Conservation (phyloP, 139 green algal species). For the Spirogloea muscicola region DNA sequence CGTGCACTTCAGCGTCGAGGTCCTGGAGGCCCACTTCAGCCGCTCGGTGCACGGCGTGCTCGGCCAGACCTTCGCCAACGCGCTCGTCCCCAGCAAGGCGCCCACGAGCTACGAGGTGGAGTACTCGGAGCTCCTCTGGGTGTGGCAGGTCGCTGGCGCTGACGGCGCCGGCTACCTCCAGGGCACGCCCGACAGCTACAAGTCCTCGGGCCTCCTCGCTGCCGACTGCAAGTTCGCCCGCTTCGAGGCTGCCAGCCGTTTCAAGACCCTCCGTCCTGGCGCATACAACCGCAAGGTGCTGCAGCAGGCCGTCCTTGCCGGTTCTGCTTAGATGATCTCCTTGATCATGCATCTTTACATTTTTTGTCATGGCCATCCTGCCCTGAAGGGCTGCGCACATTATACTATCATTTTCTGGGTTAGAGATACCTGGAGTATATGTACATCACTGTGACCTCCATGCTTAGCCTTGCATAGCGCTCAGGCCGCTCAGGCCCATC, state of each 20-base stretch:
- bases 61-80: conserved; percentile 27
- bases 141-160: conserved; percentile 27
- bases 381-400: too few relatives aligned
- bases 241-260: conserved; percentile 4
- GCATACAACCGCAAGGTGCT: too few relatives aligned
- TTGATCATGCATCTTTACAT: too few relatives aligned
- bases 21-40: conserved; percentile 32
- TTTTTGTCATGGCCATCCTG: too few relatives aligned
- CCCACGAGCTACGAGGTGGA: conserved; percentile 24
- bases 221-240: conserved; percentile 33
- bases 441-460: too few relatives aligned
- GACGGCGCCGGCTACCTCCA: conserved; percentile 34
- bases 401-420: too few relatives aligned
- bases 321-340: too few relatives aligned
- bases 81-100: conserved; percentile 20
- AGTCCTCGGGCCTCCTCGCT: conserved; percentile 21
- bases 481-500: too few relatives aligned
- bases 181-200: conserved; percentile 24
- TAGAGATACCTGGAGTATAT: too few relatives aligned
- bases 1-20: conserved; percentile 34
- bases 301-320: too few relatives aligned
- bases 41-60: conserved; percentile 16
- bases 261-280: too few relatives aligned
- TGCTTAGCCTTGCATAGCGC: too few relatives aligned
- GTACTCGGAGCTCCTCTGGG: conserved; percentile 30